These are phyloP conservation scores for Solanum raphanifolium DNA, from an alignment of 257 asterid species.

Conservation along the genomic window DNA sequence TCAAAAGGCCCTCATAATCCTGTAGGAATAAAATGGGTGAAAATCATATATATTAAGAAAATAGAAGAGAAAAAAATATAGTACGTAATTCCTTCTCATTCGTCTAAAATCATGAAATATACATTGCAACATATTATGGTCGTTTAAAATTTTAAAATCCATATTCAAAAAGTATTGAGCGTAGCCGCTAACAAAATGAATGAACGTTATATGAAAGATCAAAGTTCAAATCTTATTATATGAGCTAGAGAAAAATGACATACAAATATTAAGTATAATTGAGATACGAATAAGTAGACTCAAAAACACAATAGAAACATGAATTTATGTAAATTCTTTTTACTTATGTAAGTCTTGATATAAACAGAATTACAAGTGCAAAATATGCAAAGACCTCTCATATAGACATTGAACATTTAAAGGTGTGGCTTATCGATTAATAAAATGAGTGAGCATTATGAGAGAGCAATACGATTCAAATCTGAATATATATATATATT, in stretches of 20 bases:
- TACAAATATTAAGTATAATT: too few species aligned
- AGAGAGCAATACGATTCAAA: neutral
- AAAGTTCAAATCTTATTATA: neutral
- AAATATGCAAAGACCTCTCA: too few species aligned
- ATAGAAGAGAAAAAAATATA: neutral
- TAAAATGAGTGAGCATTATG: neutral
- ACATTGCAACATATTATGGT: neutral
- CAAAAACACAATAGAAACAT: too few species aligned
- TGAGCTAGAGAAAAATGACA: neutral
- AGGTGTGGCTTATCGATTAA: neutral
- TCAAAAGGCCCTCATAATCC: constrained; percentile 71
- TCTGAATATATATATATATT: neutral
- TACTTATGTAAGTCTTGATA: too few species aligned
- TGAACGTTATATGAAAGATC: neutral
- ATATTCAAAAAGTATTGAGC: too few species aligned
- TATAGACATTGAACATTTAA: neutral
- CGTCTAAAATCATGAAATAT: too few species aligned
- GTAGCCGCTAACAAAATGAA: neutral
- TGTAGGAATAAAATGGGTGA: neutral
- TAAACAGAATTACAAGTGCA: too few species aligned
- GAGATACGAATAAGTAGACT: too few species aligned
- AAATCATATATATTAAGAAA: neutral
- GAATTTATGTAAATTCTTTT: too few species aligned
- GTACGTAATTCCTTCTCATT: neutral
- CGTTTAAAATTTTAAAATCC: neutral